Percentiles rank a stretch among this genome's conserved stretches.
These are phyloP conservation scores for Candida fluviatilis DNA, from an alignment of 805 yeast species.

Conservation along the genomic window DNA sequence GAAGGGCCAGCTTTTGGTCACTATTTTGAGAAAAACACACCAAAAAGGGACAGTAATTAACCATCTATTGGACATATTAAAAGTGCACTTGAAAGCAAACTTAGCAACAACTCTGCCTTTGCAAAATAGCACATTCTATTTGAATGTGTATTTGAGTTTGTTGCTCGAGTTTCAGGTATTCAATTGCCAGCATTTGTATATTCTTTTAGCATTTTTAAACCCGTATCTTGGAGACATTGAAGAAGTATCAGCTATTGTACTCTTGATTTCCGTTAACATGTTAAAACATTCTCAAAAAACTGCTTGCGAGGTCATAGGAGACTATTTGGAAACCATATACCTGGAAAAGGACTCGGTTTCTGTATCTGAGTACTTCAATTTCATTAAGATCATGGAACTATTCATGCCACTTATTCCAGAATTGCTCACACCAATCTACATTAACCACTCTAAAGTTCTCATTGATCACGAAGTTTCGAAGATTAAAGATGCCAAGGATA, in stretches of 20 bases:
- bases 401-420: conserved; percentile 28
- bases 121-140: conserved; percentile 8
- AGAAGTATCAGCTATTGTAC: conserved; percentile 12
- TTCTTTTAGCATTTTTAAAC: conserved; percentile 15
- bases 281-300: conserved; percentile 13
- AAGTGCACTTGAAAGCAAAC: conserved; percentile 3
- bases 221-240: conserved; percentile 11
- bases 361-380: conserved; percentile 15
- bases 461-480: conserved; percentile 1
- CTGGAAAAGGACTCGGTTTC: conserved; percentile 9
- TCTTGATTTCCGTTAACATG: conserved; percentile 19
- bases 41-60: neutral
- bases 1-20: conserved; percentile 13
- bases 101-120: neutral
- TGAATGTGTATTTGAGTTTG: conserved; percentile 17
- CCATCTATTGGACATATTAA: neutral
- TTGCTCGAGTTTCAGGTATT: conserved; percentile 15
- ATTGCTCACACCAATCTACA: conserved; percentile 17
- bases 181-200: conserved; percentile 17
- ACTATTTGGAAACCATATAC: conserved; percentile 18
- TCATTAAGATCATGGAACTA: conserved; percentile 16
- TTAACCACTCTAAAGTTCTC: conserved; percentile 9
- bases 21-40: conserved; percentile 6
- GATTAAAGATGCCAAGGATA: neutral
- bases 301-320: conserved; percentile 14